Evolutionary conservation across 805 yeast species (phyloP).

Genomic region (Cyberlindnera nakhonratchasimensis): DNA sequence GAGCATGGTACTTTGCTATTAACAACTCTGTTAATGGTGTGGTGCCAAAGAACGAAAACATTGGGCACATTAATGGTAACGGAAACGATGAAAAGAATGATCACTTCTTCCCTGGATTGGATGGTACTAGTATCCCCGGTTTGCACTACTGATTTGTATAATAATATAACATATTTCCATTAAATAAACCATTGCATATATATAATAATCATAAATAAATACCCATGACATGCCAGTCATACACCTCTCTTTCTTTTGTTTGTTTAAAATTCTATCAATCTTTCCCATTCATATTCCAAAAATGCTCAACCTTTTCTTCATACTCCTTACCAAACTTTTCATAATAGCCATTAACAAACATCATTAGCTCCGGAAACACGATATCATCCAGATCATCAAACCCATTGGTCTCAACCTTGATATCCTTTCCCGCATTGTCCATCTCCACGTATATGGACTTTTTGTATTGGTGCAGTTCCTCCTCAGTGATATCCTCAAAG

Average conservation of each 20-base stretch:
- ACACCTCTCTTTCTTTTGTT: too few relatives aligned
- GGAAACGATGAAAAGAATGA: neutral
- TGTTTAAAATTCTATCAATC: too few relatives aligned
- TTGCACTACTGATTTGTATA: constrained; percentile 7
- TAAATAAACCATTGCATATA: neutral
- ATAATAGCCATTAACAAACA: constrained; percentile 35
- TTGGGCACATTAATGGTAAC: constrained; percentile 17
- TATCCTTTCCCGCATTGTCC: constrained; percentile 23
- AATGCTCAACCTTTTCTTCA: constrained; percentile 29
- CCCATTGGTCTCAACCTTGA: constrained; percentile 25
- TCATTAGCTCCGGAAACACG: constrained; percentile 24
- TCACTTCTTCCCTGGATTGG: constrained; percentile 9
- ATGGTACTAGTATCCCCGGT: constrained; percentile 14
- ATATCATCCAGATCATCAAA: constrained; percentile 19
- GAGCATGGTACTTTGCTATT: constrained; percentile 53
- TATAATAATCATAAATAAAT: too few relatives aligned
- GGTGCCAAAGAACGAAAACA: constrained; percentile 30
- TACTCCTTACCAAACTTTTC: constrained; percentile 31
- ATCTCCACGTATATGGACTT: constrained; percentile 19
- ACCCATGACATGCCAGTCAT: too few relatives aligned
- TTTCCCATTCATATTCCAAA: constrained; percentile 12
- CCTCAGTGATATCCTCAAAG: constrained; percentile 35
- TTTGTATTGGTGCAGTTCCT: constrained; percentile 28
- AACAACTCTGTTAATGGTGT: constrained; percentile 34
- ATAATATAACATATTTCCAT: neutral